Evolutionary conservation across 179 eudicot species (phyloP), one percentile per base, ranked within the genome.

Genomic region (Spinacia oleracea): DNA sequence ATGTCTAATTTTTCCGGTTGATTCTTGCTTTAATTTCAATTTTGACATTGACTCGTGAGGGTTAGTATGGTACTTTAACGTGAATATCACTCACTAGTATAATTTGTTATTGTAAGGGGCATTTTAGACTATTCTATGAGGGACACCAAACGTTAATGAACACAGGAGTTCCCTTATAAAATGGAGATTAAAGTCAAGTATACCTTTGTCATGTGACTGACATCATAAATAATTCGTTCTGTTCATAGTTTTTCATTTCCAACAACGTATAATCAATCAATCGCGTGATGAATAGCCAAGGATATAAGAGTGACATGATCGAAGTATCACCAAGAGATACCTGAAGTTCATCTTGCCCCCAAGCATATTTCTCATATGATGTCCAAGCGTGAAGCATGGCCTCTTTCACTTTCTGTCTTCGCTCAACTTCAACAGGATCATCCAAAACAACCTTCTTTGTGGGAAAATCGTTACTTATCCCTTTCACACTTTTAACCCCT

Each of bases 311-410:
- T 34, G 16, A 27, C 51, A 43, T 43, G 46, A 35, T 8, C 11
- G n/a, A 8, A 32, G 46, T n/a, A 51, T 20, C 51, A 29, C 46
- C 45, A n/a, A 73, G 71, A 67, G 55, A 55, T 77, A 96, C 99
- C 98, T 96, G 98, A 79, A 96, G 98, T 82, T 96, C 99, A 84
- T 96, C 99, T 72, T 94, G 88, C 64, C 99, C 98, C 99, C 99
- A 96, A 76, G 99, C 99, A 90, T 91, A 94, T 84, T 90, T 94
- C 86, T 96, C 99, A 81, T 96, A 96, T 59, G 99, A 96, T 80
- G 84, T 87, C 99, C 99, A 96, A 48, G 99, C 99, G 86, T 96
- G 99, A 86, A 91, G 67, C 99, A 96, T 96, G 74, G 99, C 99
- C 53, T 87, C 96, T 88, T 92, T 96, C 78, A 96, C 97, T 85